These are phyloP conservation scores for Tieghemiomyces parasiticus DNA, from an alignment of 192 early-diverging fungal species.

Conservation along the genomic window DNA sequence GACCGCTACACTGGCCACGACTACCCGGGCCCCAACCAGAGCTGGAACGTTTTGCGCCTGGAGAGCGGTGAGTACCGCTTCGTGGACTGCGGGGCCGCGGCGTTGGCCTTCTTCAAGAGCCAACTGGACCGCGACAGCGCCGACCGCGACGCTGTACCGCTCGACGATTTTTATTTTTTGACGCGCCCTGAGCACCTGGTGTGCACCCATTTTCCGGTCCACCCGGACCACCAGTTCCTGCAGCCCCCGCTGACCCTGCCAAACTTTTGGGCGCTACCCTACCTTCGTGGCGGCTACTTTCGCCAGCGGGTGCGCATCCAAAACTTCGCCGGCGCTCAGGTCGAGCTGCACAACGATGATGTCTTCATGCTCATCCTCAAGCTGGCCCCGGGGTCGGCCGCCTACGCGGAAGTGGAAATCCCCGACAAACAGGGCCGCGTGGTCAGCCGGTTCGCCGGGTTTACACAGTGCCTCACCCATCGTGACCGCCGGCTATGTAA, in stretches of 20 bases:
- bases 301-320: constrained; percentile 23
- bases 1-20: constrained; percentile 25
- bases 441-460: constrained; percentile 25
- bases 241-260: constrained; percentile 28
- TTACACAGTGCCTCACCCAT: constrained; percentile 34
- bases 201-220: constrained; percentile 28
- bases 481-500: constrained; percentile 32
- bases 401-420: constrained; percentile 34
- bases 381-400: constrained; percentile 23
- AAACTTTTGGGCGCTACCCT: constrained; percentile 34
- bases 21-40: constrained; percentile 29
- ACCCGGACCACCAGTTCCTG: constrained; percentile 23
- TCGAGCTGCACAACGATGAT: constrained; percentile 25
- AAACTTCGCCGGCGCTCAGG: constrained; percentile 23
- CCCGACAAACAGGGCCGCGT: constrained; percentile 27
- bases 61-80: constrained; percentile 29
- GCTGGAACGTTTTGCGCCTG: constrained; percentile 31
- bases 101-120: constrained; percentile 25
- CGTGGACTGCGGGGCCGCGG: constrained; percentile 26
- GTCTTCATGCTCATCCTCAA: constrained; percentile 27
- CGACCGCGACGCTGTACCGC: constrained; percentile 15
- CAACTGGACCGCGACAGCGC: constrained; percentile 20
- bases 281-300: constrained; percentile 28
- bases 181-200: constrained; percentile 26
- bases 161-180: constrained; percentile 19